phyloP scores from a whole-genome alignment of 2,329 filamentous ascomycete genomes.

The Paracorniculantispora psalliotae region DNA sequence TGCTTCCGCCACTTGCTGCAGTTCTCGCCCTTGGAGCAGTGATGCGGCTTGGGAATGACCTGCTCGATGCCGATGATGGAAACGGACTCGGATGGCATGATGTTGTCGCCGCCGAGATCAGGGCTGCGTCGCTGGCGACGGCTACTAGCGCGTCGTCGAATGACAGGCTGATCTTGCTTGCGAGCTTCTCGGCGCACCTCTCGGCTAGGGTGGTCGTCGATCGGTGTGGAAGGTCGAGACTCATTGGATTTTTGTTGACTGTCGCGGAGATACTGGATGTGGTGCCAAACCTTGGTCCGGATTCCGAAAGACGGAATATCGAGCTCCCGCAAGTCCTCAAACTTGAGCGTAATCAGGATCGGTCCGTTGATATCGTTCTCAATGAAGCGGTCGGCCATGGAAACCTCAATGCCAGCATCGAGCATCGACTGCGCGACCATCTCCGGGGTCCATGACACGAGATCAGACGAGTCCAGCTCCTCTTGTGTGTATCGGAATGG shows the following conservation, averaged over 20 bases:
- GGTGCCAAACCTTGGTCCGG: slow-evolving; percentile 72
- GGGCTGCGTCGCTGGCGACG: slow-evolving; percentile 27
- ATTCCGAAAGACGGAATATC: slow-evolving; percentile 79
- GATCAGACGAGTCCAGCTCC: slow-evolving; percentile 53
- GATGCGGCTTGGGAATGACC: slow-evolving; percentile 76
- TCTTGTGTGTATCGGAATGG: slow-evolving; percentile 53
- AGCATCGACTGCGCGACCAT: slow-evolving; percentile 86
- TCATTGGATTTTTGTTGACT: slow-evolving; percentile 46
- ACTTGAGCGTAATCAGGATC: slow-evolving; percentile 85
- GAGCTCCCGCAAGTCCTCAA: slow-evolving; percentile 79
- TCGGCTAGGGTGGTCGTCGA: slow-evolving; percentile 54
- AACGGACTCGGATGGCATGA: slow-evolving; percentile 76
- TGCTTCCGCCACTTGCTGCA: slow-evolving; percentile 80
- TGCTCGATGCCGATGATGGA: slow-evolving; percentile 93
- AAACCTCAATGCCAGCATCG: slow-evolving; percentile 71
- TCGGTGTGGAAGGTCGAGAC: slow-evolving; percentile 53
- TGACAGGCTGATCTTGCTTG: slow-evolving; percentile 31
- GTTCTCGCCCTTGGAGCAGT: slow-evolving; percentile 79
- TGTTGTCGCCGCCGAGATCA: slow-evolving; percentile 52
- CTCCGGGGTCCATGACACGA: slow-evolving; percentile 65
- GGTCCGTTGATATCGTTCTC: slow-evolving; percentile 88
- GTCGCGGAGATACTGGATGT: slow-evolving; percentile 66
- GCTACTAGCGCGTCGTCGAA: slow-evolving; percentile 35
- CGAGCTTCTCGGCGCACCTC: slow-evolving; percentile 43
- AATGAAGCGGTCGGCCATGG: slow-evolving; percentile 77